Base-by-base conservation (phyloP, 179 eudicot species). In the Camellia oleifera region DNA sequence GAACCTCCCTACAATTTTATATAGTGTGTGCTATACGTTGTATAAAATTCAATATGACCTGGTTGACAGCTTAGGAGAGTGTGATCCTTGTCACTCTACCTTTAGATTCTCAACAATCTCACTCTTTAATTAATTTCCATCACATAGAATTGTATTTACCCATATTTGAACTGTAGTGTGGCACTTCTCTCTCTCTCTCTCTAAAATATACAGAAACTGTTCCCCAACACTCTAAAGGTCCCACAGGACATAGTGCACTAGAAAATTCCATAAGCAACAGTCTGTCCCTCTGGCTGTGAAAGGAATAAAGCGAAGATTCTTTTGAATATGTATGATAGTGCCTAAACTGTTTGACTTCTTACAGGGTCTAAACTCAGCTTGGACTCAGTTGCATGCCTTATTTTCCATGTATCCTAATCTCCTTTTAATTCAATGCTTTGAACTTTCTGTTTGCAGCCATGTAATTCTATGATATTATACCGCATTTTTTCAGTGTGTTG, bases 241-340 rank as follows among this genome's bases (percentile, higher is more conserved):
- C 76, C 76, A 73, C 76, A 23, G 63, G 46, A 73, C 76, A 73
- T 73, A 61, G 7, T 4, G 64, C 64, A 61, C 64, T 17, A n/a
- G 23, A 61, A 70, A 73, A 73, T 73, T 73, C 76, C 64, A 15
- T 15, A 7, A 17, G 64, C 46, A 73, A 73, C 9, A 53, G 63
- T 53, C 76, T 63, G 54, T 23, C 17, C 5, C 52, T 7, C 7
- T 32, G 52, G 40, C 4, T 53, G 58, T 18, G 58, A 56, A 20
- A 45, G 58, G 61, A 26, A 54, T 52, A 52, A 18, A 50, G 61
- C 20, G 45, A 14, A 56, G 58, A 73, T 73, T 56, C 32, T 72
- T 23, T 26, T 54, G 52, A 18, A 52, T 5, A 8, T n/a, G 18
- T 14, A 50, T 15, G 12, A 56, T 44, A 23, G 74, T 15, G 15